Conservation (phyloP, 2,329 filamentous ascomycete genomes). For the Thelonectria discophora region DNA sequence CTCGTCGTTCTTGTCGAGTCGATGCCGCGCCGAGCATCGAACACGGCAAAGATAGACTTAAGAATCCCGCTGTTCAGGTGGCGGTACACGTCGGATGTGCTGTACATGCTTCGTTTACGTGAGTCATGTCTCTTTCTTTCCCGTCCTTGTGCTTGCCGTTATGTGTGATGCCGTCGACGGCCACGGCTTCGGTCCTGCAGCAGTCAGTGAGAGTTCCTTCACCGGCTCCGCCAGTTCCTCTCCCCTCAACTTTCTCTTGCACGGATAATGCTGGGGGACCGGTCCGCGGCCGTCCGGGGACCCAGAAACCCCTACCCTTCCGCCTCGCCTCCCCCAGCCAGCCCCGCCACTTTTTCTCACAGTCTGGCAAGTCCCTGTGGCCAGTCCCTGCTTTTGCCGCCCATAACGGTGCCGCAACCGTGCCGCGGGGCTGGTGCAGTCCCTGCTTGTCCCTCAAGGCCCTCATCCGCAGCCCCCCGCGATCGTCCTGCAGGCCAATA, state of each 20-base stretch:
- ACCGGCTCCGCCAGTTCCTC: constrained; percentile 4
- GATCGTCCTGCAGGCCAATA: background rate
- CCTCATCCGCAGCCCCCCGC: constrained; percentile 14
- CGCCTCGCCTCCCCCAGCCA: constrained; percentile 9
- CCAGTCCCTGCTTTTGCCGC: constrained; percentile 18
- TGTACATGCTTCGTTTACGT: background rate
- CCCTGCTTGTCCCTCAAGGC: constrained; percentile 19
- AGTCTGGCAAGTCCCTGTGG: constrained; percentile 4
- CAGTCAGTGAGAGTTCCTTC: background rate
- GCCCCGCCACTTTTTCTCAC: constrained; percentile 7
- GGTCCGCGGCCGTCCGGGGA: constrained; percentile 14
- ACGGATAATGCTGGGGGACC: constrained; percentile 14
- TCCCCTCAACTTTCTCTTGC: background rate
- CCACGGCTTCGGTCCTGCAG: background rate
- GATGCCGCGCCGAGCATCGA: background rate
- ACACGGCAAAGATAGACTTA: background rate
- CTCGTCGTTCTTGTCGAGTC: background rate
- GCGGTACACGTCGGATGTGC: background rate
- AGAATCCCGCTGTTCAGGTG: background rate
- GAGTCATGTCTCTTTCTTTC: background rate
- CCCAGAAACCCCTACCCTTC: constrained; percentile 7
- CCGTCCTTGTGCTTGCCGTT: background rate
- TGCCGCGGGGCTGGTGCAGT: constrained; percentile 13
- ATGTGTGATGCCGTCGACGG: background rate
- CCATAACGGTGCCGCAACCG: constrained; percentile 17